Evolutionary conservation across 768 basidiomycete species (phyloP).

Genomic region (Cyclocybe aegerita): DNA sequence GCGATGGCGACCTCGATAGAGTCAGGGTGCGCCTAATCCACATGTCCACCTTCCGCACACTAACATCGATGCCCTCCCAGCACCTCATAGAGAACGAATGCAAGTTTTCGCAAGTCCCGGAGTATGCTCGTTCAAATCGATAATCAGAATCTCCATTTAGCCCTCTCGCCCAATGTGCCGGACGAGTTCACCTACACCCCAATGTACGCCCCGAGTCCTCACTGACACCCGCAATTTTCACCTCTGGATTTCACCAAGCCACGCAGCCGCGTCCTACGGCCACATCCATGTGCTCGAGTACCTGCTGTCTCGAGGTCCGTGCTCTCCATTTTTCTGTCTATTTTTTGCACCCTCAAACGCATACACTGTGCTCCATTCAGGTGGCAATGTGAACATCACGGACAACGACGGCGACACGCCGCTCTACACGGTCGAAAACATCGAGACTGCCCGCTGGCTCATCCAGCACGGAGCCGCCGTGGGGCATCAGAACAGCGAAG

Average conservation of each 20-base stretch:
- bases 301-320: slow-evolving; percentile 66
- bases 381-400: slow-evolving; percentile 84
- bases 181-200: slow-evolving; percentile 80
- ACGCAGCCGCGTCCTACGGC: slow-evolving; percentile 92
- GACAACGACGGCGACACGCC: slow-evolving; percentile 93
- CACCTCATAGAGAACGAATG: slow-evolving; percentile 59
- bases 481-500: slow-evolving; percentile 64
- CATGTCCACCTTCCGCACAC: slow-evolving; percentile 8
- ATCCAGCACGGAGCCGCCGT: slow-evolving; percentile 74
- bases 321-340: slow-evolving; percentile 5
- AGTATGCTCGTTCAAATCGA: slow-evolving; percentile 20
- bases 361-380: slow-evolving; percentile 31
- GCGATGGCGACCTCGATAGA: slow-evolving; percentile 81
- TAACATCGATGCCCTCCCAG: slow-evolving; percentile 31
- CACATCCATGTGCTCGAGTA: slow-evolving; percentile 76
- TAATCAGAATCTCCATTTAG: slow-evolving; percentile 39
- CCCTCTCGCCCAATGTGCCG: slow-evolving; percentile 67
- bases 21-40: slow-evolving; percentile 52
- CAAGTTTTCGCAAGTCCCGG: slow-evolving; percentile 33
- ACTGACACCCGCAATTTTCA: slow-evolving; percentile 10
- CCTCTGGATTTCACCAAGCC: slow-evolving; percentile 45
- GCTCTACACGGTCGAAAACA: slow-evolving; percentile 83
- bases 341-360: slow-evolving; percentile 4
- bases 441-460: slow-evolving; percentile 76
- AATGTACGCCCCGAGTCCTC: slow-evolving; percentile 44